Conservation (phyloP, 441 rosid genomes). For the Erodium texanum region DNA sequence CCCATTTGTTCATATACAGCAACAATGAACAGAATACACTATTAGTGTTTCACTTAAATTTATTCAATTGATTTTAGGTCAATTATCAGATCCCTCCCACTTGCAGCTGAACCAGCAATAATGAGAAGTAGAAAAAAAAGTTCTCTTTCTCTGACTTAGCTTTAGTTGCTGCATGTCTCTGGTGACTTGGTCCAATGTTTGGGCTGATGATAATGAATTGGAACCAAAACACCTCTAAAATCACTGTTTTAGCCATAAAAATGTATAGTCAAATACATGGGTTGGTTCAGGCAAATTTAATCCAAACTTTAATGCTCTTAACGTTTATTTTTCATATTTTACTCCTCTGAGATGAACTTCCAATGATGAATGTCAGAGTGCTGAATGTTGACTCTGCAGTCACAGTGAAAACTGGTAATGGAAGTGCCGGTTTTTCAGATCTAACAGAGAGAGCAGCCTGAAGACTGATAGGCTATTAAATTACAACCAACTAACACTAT, state of each 20-base stretch:
- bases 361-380: background rate
- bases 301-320: too few species aligned
- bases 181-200: too few species aligned
- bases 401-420: background rate
- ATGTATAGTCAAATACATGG: too few species aligned
- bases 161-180: too few species aligned
- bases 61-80: slow-evolving; percentile 29
- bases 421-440: background rate
- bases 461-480: background rate
- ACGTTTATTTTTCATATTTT: background rate
- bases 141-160: background rate
- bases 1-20: slow-evolving; percentile 31
- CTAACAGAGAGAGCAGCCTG: background rate
- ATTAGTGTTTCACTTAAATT: slow-evolving; percentile 26
- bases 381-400: background rate
- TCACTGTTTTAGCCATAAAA: too few species aligned
- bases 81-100: slow-evolving; percentile 6
- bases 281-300: too few species aligned
- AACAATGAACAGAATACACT: slow-evolving; percentile 9
- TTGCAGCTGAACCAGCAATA: background rate
- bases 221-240: too few species aligned
- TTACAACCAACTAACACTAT: background rate
- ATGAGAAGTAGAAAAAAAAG: background rate
- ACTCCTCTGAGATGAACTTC: background rate
- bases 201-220: too few species aligned